phyloP scores from a whole-genome alignment of 2,329 filamentous ascomycete genomes.

The Ophiosphaerella korrae region DNA sequence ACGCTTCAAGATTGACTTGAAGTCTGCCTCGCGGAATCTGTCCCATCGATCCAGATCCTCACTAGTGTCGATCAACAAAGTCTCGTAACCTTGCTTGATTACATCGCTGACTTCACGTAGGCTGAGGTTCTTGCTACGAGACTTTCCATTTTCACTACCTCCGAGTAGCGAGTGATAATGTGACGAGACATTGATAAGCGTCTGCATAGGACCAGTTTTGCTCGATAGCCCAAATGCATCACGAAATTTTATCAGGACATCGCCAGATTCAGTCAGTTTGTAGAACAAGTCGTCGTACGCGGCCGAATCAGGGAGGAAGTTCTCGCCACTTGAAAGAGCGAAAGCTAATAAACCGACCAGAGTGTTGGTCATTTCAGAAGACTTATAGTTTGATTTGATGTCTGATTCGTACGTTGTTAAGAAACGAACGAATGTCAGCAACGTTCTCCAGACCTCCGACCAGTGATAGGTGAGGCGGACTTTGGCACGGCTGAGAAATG shows the following conservation, averaged over 20 bases:
- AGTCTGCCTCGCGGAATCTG: slow-evolving; percentile 83
- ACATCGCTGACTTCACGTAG: slow-evolving; percentile 84
- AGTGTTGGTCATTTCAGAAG: slow-evolving; percentile 75
- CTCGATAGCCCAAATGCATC: slow-evolving; percentile 67
- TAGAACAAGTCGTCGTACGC: slow-evolving; percentile 98
- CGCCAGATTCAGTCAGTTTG: slow-evolving; percentile 92
- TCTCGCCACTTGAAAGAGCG: slow-evolving; percentile 83
- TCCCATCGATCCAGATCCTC: slow-evolving; percentile 88
- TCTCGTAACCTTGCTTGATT: slow-evolving; percentile 97
- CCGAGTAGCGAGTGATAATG: slow-evolving; percentile 88
- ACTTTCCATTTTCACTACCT: slow-evolving; percentile 57
- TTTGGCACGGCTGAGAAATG: slow-evolving; percentile 80
- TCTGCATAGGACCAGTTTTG: slow-evolving; percentile 70
- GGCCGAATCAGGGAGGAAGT: slow-evolving; percentile 83
- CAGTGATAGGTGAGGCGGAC: slow-evolving; percentile 88
- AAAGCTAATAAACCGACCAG: slow-evolving; percentile 84
- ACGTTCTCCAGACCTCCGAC: slow-evolving; percentile 89
- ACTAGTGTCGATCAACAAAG: slow-evolving; percentile 85
- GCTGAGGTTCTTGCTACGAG: slow-evolving; percentile 70
- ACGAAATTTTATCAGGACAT: slow-evolving; percentile 80
- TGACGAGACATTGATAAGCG: slow-evolving; percentile 77
- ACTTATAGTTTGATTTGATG: slow-evolving; percentile 69
- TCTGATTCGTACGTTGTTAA: slow-evolving; percentile 84
- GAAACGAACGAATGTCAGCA: slow-evolving; percentile 88
- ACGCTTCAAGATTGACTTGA: slow-evolving; percentile 83